Percentiles rank a stretch among this genome's conserved stretches.
Conservation (phyloP, 371 early-diverging fungal genomes). For the Capillidium rhysosporum region DNA sequence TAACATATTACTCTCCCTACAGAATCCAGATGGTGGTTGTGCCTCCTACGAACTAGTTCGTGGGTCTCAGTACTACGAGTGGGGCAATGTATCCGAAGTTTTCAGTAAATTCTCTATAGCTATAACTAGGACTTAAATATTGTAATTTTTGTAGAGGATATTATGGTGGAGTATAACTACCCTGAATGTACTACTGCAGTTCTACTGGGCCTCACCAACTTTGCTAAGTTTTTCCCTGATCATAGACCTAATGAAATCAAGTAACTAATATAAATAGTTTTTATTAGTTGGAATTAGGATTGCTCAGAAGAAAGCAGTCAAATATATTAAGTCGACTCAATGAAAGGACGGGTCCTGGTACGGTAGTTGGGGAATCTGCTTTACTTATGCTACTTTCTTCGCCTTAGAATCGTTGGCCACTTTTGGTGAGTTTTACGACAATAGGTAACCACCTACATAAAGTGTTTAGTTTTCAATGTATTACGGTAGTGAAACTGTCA, state of each 20-base stretch:
- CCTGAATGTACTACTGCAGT: conserved; percentile 93
- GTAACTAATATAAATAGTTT: conserved; percentile 12
- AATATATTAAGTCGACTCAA: conserved; percentile 53
- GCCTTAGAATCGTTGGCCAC: conserved; percentile 70
- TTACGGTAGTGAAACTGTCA: conserved; percentile 22
- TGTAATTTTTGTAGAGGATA: conserved; percentile 26
- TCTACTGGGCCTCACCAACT: conserved; percentile 60
- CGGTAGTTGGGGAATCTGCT: conserved; percentile 94
- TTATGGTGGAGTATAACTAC: conserved; percentile 94
- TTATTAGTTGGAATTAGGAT: conserved; percentile 6
- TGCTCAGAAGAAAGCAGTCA: conserved; percentile 33
- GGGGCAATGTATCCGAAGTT: conserved; percentile 87
- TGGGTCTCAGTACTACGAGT: conserved; percentile 57
- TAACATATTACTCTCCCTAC: conserved; percentile 78
- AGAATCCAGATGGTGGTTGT: conserved; percentile 79
- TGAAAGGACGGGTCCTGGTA: conserved; percentile 80
- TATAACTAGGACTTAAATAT: conserved; percentile 7
- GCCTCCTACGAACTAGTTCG: conserved; percentile 77
- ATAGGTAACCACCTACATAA: conserved; percentile 22
- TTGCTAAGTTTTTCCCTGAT: conserved; percentile 51
- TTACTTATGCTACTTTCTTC: conserved; percentile 93
- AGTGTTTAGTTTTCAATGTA: conserved; percentile 1
- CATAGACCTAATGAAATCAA: conserved; percentile 69
- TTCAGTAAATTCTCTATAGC: conserved; percentile 31
- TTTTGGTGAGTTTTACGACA: conserved; percentile 62